phyloP scores from a whole-genome alignment of 129 eudicot genomes.

The Lactuca sativa region DNA sequence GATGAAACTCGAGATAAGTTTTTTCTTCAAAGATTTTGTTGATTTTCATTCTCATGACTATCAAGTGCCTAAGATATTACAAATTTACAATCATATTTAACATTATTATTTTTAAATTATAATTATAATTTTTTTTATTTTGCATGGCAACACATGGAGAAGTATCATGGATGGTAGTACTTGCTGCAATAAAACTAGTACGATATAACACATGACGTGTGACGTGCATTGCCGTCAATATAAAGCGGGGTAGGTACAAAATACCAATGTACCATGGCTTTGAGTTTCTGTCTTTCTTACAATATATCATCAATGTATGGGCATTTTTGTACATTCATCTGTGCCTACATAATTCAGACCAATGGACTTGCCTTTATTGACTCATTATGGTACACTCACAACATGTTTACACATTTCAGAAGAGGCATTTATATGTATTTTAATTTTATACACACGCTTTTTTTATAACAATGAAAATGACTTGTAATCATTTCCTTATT shows the following conservation, averaged over 20 bases:
- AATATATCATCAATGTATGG: slow-evolving; percentile 2
- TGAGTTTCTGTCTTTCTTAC: background rate
- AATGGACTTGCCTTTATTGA: background rate
- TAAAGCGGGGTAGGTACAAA: background rate
- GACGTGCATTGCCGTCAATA: slow-evolving; percentile 25
- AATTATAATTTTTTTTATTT: background rate
- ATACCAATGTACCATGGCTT: slow-evolving; percentile 14
- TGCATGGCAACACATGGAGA: slow-evolving; percentile 4
- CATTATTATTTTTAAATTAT: no score
- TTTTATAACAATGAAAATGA: background rate
- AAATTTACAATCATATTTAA: no score
- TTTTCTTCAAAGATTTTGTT: no score
- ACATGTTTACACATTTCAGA: background rate
- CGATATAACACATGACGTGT: slow-evolving; percentile 19
- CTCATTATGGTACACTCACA: background rate
- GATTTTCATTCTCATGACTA: no score
- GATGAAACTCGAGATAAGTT: no score
- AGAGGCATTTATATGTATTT: background rate
- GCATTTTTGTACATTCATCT: slow-evolving; percentile 22
- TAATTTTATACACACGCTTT: background rate
- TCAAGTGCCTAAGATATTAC: no score
- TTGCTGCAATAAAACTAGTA: slow-evolving; percentile 2
- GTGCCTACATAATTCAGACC: slow-evolving; percentile 7
- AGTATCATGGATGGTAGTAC: background rate
- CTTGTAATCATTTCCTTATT: background rate